These are phyloP conservation scores for Globisporangium polare DNA, from an alignment of 352 stramenopile genomes.

Conservation along the genomic window DNA sequence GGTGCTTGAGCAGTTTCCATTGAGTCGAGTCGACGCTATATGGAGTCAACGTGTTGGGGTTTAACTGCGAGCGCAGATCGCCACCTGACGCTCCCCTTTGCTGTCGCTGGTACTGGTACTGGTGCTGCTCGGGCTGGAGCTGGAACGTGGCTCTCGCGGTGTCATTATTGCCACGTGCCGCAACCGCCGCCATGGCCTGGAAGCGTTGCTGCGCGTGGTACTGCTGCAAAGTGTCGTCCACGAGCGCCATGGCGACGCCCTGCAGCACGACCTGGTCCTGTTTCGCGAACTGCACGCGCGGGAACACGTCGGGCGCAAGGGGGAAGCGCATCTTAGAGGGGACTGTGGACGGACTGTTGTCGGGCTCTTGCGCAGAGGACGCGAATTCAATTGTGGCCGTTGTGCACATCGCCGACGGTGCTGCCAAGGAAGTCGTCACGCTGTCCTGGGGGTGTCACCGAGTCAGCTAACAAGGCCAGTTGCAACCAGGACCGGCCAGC, in stretches of 20 bases:
- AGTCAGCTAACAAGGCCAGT: not conserved
- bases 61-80: not conserved
- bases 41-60: not conserved
- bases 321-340: constrained; percentile 3
- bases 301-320: not conserved
- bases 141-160: not conserved
- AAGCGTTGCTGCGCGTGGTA: not conserved
- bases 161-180: not conserved
- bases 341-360: not conserved
- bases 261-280: not conserved
- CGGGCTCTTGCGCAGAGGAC: not conserved
- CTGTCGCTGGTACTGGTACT: not conserved
- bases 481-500: too few relatives aligned
- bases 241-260: not conserved
- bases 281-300: constrained; percentile 1
- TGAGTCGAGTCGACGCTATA: not conserved
- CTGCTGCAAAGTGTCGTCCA: constrained; percentile 3
- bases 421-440: not conserved
- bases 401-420: not conserved
- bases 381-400: not conserved
- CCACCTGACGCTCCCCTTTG: not conserved
- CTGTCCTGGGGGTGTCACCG: not conserved
- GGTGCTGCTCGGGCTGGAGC: not conserved
- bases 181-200: not conserved
- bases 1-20: constrained; percentile 11